Evolutionary conservation across 176 grass and related monocot species (phyloP).

Genomic region (Melocanna baccifera): DNA sequence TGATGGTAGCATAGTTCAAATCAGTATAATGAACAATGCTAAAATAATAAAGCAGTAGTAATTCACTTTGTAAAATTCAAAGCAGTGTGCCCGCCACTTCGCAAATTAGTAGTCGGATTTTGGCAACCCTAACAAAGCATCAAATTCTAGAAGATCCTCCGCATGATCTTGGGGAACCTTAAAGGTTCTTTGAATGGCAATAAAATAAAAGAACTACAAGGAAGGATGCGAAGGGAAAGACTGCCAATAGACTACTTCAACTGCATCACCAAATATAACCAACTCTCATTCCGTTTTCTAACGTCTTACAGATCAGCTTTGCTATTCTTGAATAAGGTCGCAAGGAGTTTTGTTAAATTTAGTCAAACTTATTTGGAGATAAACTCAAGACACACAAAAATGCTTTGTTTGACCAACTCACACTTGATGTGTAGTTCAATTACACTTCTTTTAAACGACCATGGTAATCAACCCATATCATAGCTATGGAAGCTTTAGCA

Average conservation of each 20-base stretch:
- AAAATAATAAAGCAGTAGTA: neutral
- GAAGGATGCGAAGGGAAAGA: conserved; percentile 4
- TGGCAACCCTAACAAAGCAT: neutral
- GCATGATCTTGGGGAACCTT: neutral
- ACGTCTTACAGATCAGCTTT: neutral
- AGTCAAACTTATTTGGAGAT: neutral
- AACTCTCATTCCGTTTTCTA: neutral
- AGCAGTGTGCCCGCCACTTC: neutral
- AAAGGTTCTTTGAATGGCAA: neutral
- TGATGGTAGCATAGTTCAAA: conserved; percentile 17
- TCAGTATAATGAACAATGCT: neutral
- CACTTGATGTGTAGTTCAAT: conserved; percentile 16
- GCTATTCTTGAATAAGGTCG: neutral
- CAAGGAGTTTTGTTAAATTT: neutral
- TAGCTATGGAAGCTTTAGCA: conserved; percentile 7
- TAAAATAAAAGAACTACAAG: conserved; percentile 23
- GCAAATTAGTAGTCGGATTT: conserved; percentile 1
- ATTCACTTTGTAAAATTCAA: neutral
- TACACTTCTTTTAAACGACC: neutral
- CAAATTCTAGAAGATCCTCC: neutral
- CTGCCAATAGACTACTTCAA: conserved; percentile 14
- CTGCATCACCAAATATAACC: conserved; percentile 11
- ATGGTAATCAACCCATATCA: conserved; percentile 1
- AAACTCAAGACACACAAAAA: neutral
- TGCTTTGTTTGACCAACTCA: conserved; percentile 3